Conservation (phyloP, 2,329 filamentous ascomycete species). For the Aspergillus alliaceus region DNA sequence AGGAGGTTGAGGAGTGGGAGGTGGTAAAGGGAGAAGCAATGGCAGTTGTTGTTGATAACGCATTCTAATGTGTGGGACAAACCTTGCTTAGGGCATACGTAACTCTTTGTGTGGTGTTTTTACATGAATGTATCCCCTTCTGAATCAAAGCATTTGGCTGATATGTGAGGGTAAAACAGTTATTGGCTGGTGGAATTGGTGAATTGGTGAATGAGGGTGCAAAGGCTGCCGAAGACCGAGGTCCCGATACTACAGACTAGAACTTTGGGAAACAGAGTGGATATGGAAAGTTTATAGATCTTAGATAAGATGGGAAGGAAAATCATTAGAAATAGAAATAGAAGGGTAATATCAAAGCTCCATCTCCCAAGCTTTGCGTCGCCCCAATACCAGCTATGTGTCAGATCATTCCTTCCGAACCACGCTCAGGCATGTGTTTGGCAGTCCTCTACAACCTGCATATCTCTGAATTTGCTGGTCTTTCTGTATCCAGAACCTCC, state of each 20-base stretch:
- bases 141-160: background rate
- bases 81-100: background rate
- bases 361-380: background rate
- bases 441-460: background rate
- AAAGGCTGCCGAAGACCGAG: background rate
- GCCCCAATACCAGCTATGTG: background rate
- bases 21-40: background rate
- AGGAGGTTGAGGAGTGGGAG: slow-evolving; percentile 13
- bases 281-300: background rate
- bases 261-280: background rate
- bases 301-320: background rate
- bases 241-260: background rate
- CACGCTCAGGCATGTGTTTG: background rate
- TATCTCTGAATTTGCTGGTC: background rate
- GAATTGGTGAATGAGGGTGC: background rate
- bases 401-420: background rate
- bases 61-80: background rate
- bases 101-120: background rate
- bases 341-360: background rate
- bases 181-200: background rate
- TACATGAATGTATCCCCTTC: background rate
- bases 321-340: background rate
- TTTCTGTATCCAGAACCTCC: background rate
- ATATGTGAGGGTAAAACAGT: background rate
- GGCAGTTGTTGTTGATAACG: background rate